Percentiles rank a stretch among this genome's conserved stretches.
phyloP scores from a whole-genome alignment of 2,329 filamentous ascomycete species.

The Alternaria conjuncta region DNA sequence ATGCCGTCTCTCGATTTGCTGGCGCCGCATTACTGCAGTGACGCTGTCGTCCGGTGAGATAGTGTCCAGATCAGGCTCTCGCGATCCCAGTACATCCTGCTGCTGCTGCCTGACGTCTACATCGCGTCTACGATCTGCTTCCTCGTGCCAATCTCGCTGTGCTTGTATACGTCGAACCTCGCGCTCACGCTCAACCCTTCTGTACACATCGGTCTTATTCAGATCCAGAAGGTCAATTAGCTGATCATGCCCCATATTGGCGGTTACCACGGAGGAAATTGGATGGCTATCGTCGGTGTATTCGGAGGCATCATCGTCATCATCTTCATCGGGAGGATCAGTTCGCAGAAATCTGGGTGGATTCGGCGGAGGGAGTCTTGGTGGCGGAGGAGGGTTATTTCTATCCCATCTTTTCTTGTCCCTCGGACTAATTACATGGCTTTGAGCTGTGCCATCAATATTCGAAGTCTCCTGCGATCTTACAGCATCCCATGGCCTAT shows the following conservation, averaged over 20 bases:
- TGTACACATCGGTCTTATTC: neutral
- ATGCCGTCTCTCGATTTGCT: neutral
- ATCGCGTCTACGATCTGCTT: neutral
- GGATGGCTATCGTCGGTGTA: neutral
- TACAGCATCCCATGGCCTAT: neutral
- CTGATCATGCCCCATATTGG: neutral
- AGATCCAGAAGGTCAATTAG: neutral
- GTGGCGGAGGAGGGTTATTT: neutral
- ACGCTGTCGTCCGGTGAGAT: neutral
- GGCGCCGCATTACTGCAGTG: neutral
- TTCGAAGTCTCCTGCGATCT: neutral
- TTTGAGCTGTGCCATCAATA: neutral
- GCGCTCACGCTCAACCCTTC: neutral
- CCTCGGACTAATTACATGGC: neutral
- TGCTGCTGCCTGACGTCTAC: neutral
- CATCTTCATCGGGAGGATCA: neutral
- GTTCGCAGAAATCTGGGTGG: neutral
- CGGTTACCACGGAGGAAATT: neutral
- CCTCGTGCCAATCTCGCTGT: neutral
- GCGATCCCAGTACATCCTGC: neutral
- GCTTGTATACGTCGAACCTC: neutral
- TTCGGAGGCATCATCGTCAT: neutral
- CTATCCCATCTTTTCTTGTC: conserved; percentile 4
- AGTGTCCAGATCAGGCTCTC: neutral
- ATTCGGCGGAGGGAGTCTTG: neutral